phyloP scores from a whole-genome alignment of 2,329 filamentous ascomycete genomes.

The Furcasterigmium sp. region DNA sequence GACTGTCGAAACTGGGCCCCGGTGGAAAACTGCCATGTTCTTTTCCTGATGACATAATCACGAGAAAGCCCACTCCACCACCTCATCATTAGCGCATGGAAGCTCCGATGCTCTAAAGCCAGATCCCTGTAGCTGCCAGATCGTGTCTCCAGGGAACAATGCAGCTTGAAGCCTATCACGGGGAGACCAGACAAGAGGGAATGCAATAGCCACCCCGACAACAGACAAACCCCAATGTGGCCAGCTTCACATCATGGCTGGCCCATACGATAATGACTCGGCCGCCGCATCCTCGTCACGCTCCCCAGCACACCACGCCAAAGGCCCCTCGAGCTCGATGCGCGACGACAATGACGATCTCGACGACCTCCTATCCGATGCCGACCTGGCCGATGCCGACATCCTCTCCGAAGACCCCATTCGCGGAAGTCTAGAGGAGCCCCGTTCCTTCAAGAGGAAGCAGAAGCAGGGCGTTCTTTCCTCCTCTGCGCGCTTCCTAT shows the following conservation, averaged over 20 bases:
- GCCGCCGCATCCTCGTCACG: constrained; percentile 28
- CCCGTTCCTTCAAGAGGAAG: constrained; percentile 68
- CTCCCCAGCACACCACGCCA: constrained; percentile 8
- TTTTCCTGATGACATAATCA: too few relatives aligned
- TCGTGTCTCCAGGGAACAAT: too few relatives aligned
- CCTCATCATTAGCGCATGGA: too few relatives aligned
- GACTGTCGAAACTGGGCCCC: too few relatives aligned
- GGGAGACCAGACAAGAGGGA: not conserved
- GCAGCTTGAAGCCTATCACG: too few relatives aligned
- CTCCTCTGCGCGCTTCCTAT: constrained; percentile 41
- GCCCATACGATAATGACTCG: constrained; percentile 26
- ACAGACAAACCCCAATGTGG: not conserved
- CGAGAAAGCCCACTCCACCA: too few relatives aligned
- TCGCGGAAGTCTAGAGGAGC: constrained; percentile 39
- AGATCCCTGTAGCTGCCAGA: too few relatives aligned
- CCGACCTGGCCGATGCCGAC: constrained; percentile 28
- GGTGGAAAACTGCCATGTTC: too few relatives aligned
- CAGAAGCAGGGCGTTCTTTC: constrained; percentile 46
- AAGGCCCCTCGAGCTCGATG: constrained; percentile 18
- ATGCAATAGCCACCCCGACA: not conserved
- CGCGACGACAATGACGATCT: constrained; percentile 41
- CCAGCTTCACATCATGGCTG: constrained; percentile 32
- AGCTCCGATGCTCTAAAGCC: too few relatives aligned
- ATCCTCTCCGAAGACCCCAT: constrained; percentile 54
- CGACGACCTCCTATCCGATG: constrained; percentile 33